These are phyloP conservation scores for Sporopachydermia quercuum DNA, from an alignment of 805 yeast genomes.

Conservation along the genomic window DNA sequence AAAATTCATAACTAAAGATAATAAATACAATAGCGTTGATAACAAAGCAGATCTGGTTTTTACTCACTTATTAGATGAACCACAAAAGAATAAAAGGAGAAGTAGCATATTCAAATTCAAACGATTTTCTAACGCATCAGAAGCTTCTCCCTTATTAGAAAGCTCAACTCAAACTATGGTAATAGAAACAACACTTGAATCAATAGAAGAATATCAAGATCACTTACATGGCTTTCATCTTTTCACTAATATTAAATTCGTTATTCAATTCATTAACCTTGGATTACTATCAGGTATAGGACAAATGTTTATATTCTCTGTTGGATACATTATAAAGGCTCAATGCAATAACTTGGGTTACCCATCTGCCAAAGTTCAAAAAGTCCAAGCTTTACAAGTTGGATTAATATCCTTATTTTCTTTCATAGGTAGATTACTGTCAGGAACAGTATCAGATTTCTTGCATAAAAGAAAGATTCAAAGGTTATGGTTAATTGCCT, in stretches of 20 bases:
- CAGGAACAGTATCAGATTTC: constrained; percentile 58
- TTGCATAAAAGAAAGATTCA: constrained; percentile 37
- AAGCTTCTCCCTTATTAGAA: background rate
- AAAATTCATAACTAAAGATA: background rate
- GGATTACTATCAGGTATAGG: constrained; percentile 49
- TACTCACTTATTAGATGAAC: background rate
- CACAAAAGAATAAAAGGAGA: background rate
- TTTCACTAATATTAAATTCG: constrained; percentile 23
- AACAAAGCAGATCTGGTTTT: background rate
- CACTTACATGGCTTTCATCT: constrained; percentile 9
- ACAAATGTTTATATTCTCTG: constrained; percentile 57
- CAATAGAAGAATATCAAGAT: background rate
- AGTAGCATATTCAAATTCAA: background rate
- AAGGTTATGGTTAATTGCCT: constrained; percentile 47
- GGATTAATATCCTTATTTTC: constrained; percentile 50
- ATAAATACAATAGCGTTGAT: background rate
- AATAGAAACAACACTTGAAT: background rate
- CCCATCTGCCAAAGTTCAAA: constrained; percentile 16
- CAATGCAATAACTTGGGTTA: constrained; percentile 21
- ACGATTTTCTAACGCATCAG: background rate
- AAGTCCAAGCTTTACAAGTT: constrained; percentile 57
- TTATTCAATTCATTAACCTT: constrained; percentile 38
- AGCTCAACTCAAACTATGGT: background rate
- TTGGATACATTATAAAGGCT: constrained; percentile 55
- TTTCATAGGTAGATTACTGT: constrained; percentile 44